phyloP scores from a whole-genome alignment of 108 stramenopile species.

The Skeletonema grethae region DNA sequence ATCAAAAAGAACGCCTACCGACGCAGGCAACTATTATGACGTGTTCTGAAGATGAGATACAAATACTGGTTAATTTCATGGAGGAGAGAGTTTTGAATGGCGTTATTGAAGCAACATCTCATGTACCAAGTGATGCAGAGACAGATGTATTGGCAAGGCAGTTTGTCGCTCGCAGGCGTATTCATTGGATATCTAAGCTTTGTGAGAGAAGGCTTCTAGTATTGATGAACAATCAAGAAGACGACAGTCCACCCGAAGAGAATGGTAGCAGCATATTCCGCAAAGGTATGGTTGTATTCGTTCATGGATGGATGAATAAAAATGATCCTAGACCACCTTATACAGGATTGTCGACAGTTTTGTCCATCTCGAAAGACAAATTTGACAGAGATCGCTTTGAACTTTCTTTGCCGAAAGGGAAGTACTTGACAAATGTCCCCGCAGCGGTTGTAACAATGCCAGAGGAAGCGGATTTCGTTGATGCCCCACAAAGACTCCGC shows the following conservation, averaged over 20 bases:
- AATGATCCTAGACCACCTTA: conserved; percentile 20
- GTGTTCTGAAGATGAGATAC: conserved; percentile 25
- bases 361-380: conserved; percentile 10
- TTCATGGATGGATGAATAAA: conserved; percentile 30
- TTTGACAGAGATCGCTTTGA: conserved; percentile 4
- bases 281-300: conserved; percentile 31
- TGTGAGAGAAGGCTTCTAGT: conserved; percentile 1
- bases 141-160: conserved; percentile 15
- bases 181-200: conserved; percentile 30
- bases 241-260: background rate
- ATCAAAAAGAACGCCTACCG: conserved; percentile 24
- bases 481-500: background rate
- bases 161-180: conserved; percentile 35
- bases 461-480: background rate
- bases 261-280: background rate
- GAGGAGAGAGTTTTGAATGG: conserved; percentile 31
- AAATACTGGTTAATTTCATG: conserved; percentile 21
- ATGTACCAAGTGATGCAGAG: background rate
- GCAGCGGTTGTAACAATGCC: background rate
- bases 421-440: conserved; percentile 19
- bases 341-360: conserved; percentile 18
- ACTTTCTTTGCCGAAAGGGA: conserved; percentile 10
- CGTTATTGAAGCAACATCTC: conserved; percentile 24
- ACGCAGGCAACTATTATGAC: conserved; percentile 29
- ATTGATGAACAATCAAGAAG: background rate